Percentiles rank a stretch among this genome's conserved stretches.
Conservation (phyloP, 192 early-diverging fungal species). For the Rhizoclosmatium globosum region DNA sequence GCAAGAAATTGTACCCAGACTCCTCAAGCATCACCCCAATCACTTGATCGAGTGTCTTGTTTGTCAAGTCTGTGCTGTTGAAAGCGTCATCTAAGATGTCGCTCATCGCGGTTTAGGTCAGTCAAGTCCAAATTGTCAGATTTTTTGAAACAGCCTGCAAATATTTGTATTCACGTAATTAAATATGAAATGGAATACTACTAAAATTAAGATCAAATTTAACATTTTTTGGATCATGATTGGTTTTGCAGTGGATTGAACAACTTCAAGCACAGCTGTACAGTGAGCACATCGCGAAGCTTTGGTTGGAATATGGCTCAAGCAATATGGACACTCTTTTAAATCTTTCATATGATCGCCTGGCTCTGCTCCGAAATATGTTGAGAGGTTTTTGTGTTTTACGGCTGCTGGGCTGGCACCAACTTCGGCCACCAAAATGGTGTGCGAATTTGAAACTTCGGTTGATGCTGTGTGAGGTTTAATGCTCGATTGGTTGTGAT, state of each 20-base stretch:
- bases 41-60: conserved; percentile 15
- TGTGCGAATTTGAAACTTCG: not conserved
- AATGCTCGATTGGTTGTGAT: not conserved
- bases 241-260: not conserved
- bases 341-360: not conserved
- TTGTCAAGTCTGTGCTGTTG: not conserved
- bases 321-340: conserved; percentile 32
- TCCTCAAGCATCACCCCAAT: not conserved
- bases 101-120: no score
- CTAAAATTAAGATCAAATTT: not conserved
- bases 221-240: not conserved
- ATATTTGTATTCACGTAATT: not conserved
- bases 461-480: conserved; percentile 47
- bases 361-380: not conserved
- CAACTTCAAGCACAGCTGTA: not conserved
- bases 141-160: not conserved
- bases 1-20: conserved; percentile 45
- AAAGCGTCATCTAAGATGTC: no score
- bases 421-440: not conserved
- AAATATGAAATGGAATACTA: not conserved
- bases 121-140: no score
- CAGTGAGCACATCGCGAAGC: conserved; percentile 21
- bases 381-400: not conserved
- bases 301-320: conserved; percentile 3
- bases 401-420: not conserved